These are phyloP conservation scores for Talaromyces sp. DNA, from an alignment of 2,329 filamentous ascomycete species.

Conservation along the genomic window DNA sequence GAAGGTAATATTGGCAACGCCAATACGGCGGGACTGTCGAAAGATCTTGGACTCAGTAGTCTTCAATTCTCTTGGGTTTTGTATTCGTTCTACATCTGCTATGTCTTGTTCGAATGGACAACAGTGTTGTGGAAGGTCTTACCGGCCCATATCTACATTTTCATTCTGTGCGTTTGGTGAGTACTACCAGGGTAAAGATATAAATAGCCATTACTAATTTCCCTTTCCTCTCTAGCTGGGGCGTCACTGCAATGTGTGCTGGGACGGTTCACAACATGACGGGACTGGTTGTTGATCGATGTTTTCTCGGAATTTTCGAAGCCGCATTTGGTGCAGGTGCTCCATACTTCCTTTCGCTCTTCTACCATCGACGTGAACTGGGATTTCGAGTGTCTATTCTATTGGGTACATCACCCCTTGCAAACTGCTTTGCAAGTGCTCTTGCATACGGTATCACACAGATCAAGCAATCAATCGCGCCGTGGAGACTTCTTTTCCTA, in stretches of 20 bases:
- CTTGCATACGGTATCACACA: slow-evolving; percentile 65
- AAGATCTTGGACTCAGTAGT: slow-evolving; percentile 11
- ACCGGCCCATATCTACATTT: not conserved
- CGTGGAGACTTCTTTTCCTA: slow-evolving; percentile 14
- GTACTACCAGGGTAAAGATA: not conserved
- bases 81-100: slow-evolving; percentile 13
- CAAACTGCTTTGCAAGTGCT: slow-evolving; percentile 62
- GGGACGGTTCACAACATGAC: slow-evolving; percentile 1
- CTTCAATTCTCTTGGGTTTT: slow-evolving; percentile 17
- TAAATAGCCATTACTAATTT: not conserved
- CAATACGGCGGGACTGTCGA: slow-evolving; percentile 15
- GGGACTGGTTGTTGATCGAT: slow-evolving; percentile 20
- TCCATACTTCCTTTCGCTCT: slow-evolving; percentile 48
- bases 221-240: not conserved
- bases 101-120: slow-evolving; percentile 16
- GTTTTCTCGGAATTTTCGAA: slow-evolving; percentile 18
- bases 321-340: slow-evolving; percentile 16
- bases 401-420: slow-evolving; percentile 62
- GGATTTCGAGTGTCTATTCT: slow-evolving; percentile 75
- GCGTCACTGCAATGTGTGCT: not conserved
- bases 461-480: not conserved
- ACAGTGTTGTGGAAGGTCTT: slow-evolving; percentile 7
- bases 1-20: slow-evolving; percentile 17
- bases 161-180: not conserved
- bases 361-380: slow-evolving; percentile 60